phyloP scores from a whole-genome alignment of 164 flowering plant species.

The Annona cherimola region DNA sequence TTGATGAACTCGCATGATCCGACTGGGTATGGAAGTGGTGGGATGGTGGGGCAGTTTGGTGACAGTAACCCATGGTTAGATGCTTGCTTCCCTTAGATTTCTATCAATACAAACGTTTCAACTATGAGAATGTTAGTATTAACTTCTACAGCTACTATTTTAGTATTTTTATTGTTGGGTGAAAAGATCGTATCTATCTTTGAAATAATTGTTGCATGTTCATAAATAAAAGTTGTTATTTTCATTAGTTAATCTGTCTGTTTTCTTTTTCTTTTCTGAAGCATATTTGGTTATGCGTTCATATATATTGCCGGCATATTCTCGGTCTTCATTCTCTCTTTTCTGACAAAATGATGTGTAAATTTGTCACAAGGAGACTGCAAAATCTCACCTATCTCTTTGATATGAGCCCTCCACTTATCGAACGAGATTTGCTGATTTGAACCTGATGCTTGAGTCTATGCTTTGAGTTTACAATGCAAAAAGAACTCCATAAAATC shows the following conservation, averaged over 20 bases:
- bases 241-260: background rate
- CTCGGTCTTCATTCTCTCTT: background rate
- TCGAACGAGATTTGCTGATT: too few species aligned
- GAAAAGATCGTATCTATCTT: background rate
- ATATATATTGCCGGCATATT: background rate
- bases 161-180: too few species aligned
- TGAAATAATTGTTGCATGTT: background rate
- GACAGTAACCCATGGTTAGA: slow-evolving; percentile 3
- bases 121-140: too few species aligned
- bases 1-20: slow-evolving; percentile 12
- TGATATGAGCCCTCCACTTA: too few species aligned
- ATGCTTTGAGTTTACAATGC: too few species aligned
- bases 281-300: background rate
- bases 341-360: too few species aligned
- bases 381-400: too few species aligned
- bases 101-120: background rate
- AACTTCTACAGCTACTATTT: too few species aligned
- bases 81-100: background rate
- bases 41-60: slow-evolving; percentile 1
- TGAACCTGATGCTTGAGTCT: too few species aligned
- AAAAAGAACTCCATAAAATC: too few species aligned
- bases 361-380: too few species aligned
- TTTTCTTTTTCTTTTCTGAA: background rate
- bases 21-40: background rate
- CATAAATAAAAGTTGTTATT: too few species aligned